These are phyloP conservation scores for Lyophyllum atratum DNA, from an alignment of 768 basidiomycete genomes.

Conservation along the genomic window DNA sequence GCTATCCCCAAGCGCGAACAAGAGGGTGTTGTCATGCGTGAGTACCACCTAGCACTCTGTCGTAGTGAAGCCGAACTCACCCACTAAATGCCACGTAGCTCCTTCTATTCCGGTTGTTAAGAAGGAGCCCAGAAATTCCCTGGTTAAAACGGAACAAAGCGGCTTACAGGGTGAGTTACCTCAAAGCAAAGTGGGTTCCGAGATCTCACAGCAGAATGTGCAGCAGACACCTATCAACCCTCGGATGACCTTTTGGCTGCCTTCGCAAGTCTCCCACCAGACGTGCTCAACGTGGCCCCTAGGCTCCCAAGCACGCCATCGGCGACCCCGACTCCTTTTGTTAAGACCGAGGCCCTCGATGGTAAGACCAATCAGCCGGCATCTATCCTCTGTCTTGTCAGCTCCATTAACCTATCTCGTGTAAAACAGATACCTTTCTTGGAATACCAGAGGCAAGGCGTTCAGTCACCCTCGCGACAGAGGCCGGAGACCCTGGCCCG, in stretches of 20 bases:
- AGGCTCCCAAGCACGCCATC: not conserved
- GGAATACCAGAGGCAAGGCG: not conserved
- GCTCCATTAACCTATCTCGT: not conserved
- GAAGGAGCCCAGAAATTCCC: not conserved
- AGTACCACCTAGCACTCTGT: not conserved
- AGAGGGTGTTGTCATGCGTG: not conserved
- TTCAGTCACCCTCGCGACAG: constrained; percentile 3
- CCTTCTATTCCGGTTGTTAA: not conserved
- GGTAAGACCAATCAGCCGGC: not conserved
- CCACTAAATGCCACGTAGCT: not conserved
- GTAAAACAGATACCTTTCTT: too few relatives aligned
- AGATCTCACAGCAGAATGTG: not conserved
- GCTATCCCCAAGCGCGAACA: not conserved
- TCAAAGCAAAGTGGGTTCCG: not conserved
- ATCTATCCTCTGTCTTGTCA: not conserved
- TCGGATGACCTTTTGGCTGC: constrained; percentile 15
- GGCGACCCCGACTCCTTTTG: not conserved
- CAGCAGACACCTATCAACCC: constrained; percentile 10
- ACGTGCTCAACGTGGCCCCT: not conserved
- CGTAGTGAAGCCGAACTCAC: not conserved
- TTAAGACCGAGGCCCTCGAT: not conserved
- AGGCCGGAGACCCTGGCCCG: not conserved
- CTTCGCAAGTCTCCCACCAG: constrained; percentile 5
- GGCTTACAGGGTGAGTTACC: not conserved
- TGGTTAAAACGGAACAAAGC: not conserved